These are phyloP conservation scores for Gynochthodes officinalis DNA, from an alignment of 257 asterid species.

Conservation along the genomic window DNA sequence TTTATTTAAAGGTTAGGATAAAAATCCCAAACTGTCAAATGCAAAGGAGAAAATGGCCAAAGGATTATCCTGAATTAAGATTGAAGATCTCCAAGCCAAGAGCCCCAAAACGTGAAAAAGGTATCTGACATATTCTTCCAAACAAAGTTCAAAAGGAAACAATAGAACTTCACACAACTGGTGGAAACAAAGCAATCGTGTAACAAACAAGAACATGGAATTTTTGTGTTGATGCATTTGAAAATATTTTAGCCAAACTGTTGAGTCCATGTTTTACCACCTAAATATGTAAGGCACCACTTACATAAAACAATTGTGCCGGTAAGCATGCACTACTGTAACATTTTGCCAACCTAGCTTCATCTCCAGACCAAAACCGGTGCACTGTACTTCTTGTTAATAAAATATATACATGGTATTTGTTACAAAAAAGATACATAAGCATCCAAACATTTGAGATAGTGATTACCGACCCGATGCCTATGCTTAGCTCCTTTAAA, in stretches of 20 bases:
- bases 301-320: not conserved
- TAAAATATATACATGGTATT: not conserved
- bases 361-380: not conserved
- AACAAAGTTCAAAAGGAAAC: not conserved
- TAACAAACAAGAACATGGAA: not conserved
- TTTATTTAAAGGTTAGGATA: not conserved
- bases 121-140: not conserved
- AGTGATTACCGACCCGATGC: slow-evolving; percentile 70
- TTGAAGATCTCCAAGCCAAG: no score
- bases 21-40: not conserved
- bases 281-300: not conserved
- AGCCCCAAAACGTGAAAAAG: not conserved
- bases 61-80: not conserved
- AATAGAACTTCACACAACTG: not conserved
- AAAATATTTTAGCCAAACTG: not conserved
- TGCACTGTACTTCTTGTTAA: not conserved
- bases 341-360: not conserved
- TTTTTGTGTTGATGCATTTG: not conserved
- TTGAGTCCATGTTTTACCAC: not conserved
- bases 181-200: not conserved
- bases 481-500: slow-evolving; percentile 97
- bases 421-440: not conserved
- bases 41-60: not conserved
- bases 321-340: not conserved
- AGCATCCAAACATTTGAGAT: slow-evolving; percentile 11